Conservation (phyloP, 2,329 filamentous ascomycete species). For the Neonectria ditissima region DNA sequence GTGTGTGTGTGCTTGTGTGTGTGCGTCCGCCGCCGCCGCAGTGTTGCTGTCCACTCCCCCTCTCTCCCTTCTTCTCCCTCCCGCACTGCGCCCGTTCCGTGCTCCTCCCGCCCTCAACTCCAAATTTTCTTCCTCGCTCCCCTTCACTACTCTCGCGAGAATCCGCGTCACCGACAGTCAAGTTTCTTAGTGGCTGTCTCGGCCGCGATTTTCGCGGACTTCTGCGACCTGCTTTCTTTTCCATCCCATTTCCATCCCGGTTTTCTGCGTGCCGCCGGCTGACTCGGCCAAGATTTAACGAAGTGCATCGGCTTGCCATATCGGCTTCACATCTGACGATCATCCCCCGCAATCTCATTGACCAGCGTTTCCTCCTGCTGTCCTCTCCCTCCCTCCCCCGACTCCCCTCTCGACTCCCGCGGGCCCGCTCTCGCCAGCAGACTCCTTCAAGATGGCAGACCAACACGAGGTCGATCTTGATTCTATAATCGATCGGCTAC, state of each 20-base stretch:
- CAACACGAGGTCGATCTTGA: slow-evolving; percentile 95
- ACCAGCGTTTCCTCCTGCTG: slow-evolving; percentile 46
- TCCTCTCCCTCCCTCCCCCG: slow-evolving; percentile 41
- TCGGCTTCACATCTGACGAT: slow-evolving; percentile 43
- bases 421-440: slow-evolving; percentile 55
- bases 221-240: slow-evolving; percentile 23
- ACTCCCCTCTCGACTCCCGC: slow-evolving; percentile 48
- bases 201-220: slow-evolving; percentile 31
- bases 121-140: background rate
- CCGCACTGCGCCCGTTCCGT: background rate
- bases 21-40: slow-evolving; percentile 33
- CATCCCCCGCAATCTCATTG: slow-evolving; percentile 45
- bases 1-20: slow-evolving; percentile 22
- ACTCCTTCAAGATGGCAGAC: slow-evolving; percentile 66
- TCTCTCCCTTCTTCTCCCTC: slow-evolving; percentile 26
- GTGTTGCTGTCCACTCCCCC: slow-evolving; percentile 27
- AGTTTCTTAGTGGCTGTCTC: slow-evolving; percentile 28
- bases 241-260: slow-evolving; percentile 13
- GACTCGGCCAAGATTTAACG: slow-evolving; percentile 44
- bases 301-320: slow-evolving; percentile 51
- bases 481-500: slow-evolving; percentile 97
- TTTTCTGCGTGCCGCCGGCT: slow-evolving; percentile 35
- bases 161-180: background rate
- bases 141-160: slow-evolving; percentile 6
- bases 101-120: background rate